phyloP scores from a whole-genome alignment of 2,329 filamentous ascomycete genomes.

The Curvularia sp. region DNA sequence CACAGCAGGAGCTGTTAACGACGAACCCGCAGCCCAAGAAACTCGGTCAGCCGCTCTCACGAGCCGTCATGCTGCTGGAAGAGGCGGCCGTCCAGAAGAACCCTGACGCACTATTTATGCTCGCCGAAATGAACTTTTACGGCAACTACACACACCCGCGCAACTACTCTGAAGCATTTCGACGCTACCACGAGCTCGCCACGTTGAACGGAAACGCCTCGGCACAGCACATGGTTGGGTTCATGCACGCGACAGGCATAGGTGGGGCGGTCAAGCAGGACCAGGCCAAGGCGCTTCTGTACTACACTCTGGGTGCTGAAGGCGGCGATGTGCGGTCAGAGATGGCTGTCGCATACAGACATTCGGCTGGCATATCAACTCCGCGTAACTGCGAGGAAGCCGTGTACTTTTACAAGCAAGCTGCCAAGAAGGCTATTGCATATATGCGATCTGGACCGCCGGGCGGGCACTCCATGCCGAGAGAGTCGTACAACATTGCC shows the following conservation, averaged over 20 bases:
- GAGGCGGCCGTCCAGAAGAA: constrained; percentile 65
- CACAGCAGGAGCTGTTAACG: constrained; percentile 55
- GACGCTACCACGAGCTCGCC: constrained; percentile 80
- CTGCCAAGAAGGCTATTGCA: constrained; percentile 88
- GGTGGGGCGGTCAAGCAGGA: constrained; percentile 81
- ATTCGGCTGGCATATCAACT: constrained; percentile 84
- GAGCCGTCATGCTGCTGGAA: constrained; percentile 66
- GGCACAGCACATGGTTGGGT: constrained; percentile 92
- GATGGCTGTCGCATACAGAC: constrained; percentile 90
- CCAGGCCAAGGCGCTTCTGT: constrained; percentile 89
- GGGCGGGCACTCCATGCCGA: constrained; percentile 78
- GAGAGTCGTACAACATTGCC: constrained; percentile 82
- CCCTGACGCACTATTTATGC: constrained; percentile 84
- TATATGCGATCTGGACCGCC: constrained; percentile 92
- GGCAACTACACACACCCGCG: constrained; percentile 90
- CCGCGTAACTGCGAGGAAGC: constrained; percentile 85
- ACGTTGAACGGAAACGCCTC: constrained; percentile 82
- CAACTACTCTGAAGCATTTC: constrained; percentile 80
- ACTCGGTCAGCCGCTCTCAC: constrained; percentile 60
- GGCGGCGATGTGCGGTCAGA: constrained; percentile 83
- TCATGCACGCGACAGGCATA: constrained; percentile 94
- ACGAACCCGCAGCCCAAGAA: constrained; percentile 50
- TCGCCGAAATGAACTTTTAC: constrained; percentile 96
- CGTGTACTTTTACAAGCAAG: constrained; percentile 86
- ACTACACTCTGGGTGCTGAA: constrained; percentile 91